These are phyloP conservation scores for Flaveria brownii DNA, from an alignment of 129 eudicot species.

Conservation along the genomic window DNA sequence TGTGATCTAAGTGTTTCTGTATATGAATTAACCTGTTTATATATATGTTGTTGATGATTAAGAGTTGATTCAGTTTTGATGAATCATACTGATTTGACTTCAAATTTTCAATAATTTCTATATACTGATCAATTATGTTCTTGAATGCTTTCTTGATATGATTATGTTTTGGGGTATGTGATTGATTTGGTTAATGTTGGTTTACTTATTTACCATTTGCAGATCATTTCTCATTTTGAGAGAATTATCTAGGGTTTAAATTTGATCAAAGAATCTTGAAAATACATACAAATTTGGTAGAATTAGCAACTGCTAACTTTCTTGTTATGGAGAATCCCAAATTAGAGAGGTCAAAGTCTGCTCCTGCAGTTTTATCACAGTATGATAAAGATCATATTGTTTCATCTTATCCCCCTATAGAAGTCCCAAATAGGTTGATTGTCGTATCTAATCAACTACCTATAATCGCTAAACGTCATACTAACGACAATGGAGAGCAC, in stretches of 20 bases:
- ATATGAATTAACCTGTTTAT: background rate
- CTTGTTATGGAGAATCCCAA: constrained; percentile 38
- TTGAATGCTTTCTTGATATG: constrained; percentile 6
- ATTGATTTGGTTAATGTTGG: background rate
- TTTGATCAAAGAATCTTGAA: constrained; percentile 32
- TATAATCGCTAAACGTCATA: constrained; percentile 29
- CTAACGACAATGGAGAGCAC: constrained; percentile 29
- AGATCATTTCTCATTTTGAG: background rate
- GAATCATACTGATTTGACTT: background rate
- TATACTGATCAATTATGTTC: background rate
- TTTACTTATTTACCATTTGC: background rate
- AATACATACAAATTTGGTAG: constrained; percentile 39
- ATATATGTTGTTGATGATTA: background rate
- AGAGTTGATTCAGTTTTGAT: background rate
- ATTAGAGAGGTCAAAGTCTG: constrained; percentile 39
- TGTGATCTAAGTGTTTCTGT: background rate
- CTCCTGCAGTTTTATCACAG: constrained; percentile 36
- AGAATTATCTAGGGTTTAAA: background rate
- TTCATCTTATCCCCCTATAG: constrained; percentile 40
- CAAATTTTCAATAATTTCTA: background rate
- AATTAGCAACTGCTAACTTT: constrained; percentile 44
- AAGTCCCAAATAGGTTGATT: constrained; percentile 36
- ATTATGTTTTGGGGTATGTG: background rate
- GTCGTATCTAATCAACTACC: constrained; percentile 49
- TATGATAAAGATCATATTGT: constrained; percentile 45